Percentiles rank a stretch among this genome's conserved stretches.
Evolutionary conservation across 306 rosid species (phyloP).

Genomic region (Cajanus cajan): DNA sequence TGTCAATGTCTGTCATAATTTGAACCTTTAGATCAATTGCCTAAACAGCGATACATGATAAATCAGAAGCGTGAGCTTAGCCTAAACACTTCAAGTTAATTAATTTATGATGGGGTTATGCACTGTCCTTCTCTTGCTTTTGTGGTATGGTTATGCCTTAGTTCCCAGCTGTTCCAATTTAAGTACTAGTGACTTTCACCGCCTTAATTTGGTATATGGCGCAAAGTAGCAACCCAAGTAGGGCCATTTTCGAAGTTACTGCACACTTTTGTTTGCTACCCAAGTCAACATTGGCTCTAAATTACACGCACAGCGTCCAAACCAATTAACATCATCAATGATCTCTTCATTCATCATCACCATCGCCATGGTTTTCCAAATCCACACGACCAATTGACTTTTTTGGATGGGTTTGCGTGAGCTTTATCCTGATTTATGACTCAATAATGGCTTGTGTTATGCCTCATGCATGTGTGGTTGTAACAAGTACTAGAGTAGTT

Average conservation of each 20-base stretch:
- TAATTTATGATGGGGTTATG: constrained; percentile 20
- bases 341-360: constrained; percentile 1
- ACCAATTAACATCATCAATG: not conserved
- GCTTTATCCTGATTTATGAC: constrained; percentile 34
- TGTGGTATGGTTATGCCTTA: constrained; percentile 25
- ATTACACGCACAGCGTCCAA: not conserved
- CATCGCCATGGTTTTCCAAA: constrained; percentile 25
- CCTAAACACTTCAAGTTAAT: constrained; percentile 32
- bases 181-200: constrained; percentile 30
- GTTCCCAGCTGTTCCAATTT: constrained; percentile 39
- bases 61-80: constrained; percentile 13
- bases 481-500: constrained; percentile 13
- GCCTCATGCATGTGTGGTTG: not conserved
- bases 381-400: constrained; percentile 30
- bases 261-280: constrained; percentile 29
- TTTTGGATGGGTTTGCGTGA: constrained; percentile 37
- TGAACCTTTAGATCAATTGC: constrained; percentile 34
- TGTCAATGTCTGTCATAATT: constrained; percentile 42
- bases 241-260: constrained; percentile 25
- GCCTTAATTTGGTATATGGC: constrained; percentile 28
- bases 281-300: constrained; percentile 14
- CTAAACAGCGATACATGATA: constrained; percentile 25
- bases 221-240: constrained; percentile 14
- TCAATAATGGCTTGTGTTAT: constrained; percentile 24
- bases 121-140: constrained; percentile 25